Evolutionary conservation across 2,329 filamentous ascomycete species (phyloP).

Genomic region (Phoma sp.): DNA sequence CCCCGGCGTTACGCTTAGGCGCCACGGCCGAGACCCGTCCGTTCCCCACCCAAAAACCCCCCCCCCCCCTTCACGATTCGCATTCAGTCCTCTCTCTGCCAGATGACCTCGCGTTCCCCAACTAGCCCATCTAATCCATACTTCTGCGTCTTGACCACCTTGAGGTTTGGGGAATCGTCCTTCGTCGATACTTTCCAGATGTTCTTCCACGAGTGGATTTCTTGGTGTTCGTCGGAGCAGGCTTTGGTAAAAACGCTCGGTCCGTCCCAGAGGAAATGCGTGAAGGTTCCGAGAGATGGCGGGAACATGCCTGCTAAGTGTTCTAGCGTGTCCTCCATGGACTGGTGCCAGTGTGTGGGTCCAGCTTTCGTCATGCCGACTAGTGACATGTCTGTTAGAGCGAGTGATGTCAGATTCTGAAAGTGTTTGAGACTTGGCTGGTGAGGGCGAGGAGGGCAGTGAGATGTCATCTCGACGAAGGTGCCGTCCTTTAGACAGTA

Average conservation of each 20-base stretch:
- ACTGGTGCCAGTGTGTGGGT: not conserved
- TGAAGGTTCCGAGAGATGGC: not conserved
- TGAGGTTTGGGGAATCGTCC: not conserved
- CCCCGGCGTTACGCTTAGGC: no score
- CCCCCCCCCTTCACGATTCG: no score
- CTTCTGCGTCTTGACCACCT: not conserved
- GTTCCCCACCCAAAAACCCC: no score
- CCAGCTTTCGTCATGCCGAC: not conserved
- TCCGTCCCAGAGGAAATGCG: not conserved
- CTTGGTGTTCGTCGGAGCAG: not conserved
- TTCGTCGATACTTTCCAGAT: not conserved
- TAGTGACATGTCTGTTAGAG: not conserved
- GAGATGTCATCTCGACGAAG: no score
- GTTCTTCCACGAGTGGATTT: not conserved
- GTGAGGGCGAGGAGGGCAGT: no score
- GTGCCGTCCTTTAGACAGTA: not conserved
- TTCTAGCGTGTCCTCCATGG: not conserved
- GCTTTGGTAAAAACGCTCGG: not conserved
- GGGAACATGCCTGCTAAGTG: not conserved
- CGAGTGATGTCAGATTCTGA: not conserved
- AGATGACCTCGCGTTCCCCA: not conserved
- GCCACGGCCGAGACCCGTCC: no score
- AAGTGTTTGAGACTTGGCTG: not conserved
- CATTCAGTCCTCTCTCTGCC: not conserved
- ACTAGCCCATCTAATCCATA: not conserved